Evolutionary conservation across 1,284 basidiomycete genomes (phyloP), one percentile per base, ranked within the genome.

Genomic region (Cystobasidium pallidum): DNA sequence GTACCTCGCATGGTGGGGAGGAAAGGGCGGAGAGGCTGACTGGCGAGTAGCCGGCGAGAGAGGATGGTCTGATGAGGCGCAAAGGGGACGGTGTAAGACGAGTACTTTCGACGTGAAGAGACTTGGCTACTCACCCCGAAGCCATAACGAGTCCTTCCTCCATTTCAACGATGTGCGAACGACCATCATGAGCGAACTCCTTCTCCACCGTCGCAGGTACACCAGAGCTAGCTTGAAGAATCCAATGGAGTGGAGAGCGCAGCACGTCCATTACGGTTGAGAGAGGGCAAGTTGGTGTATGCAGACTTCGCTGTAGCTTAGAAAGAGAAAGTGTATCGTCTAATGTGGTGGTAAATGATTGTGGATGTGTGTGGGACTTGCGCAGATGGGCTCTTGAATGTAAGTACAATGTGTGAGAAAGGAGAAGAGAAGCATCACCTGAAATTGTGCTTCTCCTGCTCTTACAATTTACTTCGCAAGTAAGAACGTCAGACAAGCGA

Each of bases 111-210:
- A 13, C 2, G 54, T 57, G 1, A 11, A 10, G 7, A 57, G 24
- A 30, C 10, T n/a, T 4, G 54, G 1, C 26, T 15, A 21, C 54
- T 57, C 54, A 57, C 54, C 26, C 54, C 36, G 28, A 15, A 34
- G 54, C 54, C 54, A 57, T 36, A 8, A 34, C 28, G 10, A 57
- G 54, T n/a, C 49, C 49, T 51, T 51, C 49, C 26, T 51, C 49
- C 2, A 51, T 26, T 11, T 51, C 49, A 26, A 51, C 17, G 49
- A 51, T 17, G 17, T 51, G 49, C 7, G 32, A 10, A 19, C 36
- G 30, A 34, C n/a, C 54, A 1, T 34, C 54, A 32, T 10, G 17
- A 10, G 13, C 30, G 13, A 15, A 1, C 21, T 34, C n/a, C 13
- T 57, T 32, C 3, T 21, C n/a, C 2, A 11, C 15, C 36, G 13